Evolutionary conservation across 805 yeast genomes (phyloP), one percentile per base, ranked within the genome.

Genomic region (Ogataea minuta): DNA sequence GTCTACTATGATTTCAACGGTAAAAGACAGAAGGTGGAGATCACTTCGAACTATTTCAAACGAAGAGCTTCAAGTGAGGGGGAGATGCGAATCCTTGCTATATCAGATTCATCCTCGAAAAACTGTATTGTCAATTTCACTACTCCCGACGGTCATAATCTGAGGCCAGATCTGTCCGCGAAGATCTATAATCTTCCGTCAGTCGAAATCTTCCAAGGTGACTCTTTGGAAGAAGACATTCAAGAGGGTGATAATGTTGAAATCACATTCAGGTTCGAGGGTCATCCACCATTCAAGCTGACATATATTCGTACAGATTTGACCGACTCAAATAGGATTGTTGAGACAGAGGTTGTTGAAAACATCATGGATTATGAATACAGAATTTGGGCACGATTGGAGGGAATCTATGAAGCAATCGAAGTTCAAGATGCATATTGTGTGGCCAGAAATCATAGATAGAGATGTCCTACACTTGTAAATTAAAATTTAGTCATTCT

Each of bases 231-330:
- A 40, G 90, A 81, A 54, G 91, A 87, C 59, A 85, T 93, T 29
- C 95, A 89, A 54, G 95, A 88, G 57, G 99, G 98, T 32, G 99
- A 93, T 49, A 86, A 84, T 54, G 90, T 95, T 1, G 96, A 89
- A 57, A 79, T 93, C 33, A 74, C 74, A 2, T 91, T 93, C 64
- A 74, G 78, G 14, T 85, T 93, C 54, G 74, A 76, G 23, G 99
- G 99, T 11, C 76, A 80, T 0, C 95, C 98, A 9, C 99, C 99
- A 9, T 93, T 91, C 67, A 68, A 81, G 28, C 71, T 93, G 48
- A 85, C 90, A 1, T 93, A 90, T 57, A 84, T 84, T 7, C 75
- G 98, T 56, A 81, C 84, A 6, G 63, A 59, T 28, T 36, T 60
- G 14, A 39, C 48, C 5, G 64, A 60, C 17, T 54, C 48, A 25